Percentiles rank a stretch among this genome's conserved stretches.
Evolutionary conservation across 2,329 filamentous ascomycete species (phyloP).

Genomic region (Fusarium incarnatum): DNA sequence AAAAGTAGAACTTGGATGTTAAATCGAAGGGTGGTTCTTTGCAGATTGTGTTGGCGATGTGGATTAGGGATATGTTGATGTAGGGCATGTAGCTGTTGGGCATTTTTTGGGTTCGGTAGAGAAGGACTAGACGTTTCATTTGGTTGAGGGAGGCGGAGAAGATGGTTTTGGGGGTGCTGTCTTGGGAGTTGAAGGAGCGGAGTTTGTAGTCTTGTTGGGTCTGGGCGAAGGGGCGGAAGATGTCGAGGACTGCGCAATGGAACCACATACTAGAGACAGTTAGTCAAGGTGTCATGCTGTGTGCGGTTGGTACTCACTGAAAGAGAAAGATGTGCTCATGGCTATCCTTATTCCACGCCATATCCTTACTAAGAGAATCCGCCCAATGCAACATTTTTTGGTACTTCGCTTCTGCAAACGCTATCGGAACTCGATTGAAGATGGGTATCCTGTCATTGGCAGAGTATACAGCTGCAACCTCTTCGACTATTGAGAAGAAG

Average conservation of each 20-base stretch:
- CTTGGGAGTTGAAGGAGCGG: neutral
- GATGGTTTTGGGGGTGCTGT: conserved; percentile 1
- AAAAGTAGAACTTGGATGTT: neutral
- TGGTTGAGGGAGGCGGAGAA: conserved; percentile 4
- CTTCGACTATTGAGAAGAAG: neutral
- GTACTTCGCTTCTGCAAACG: conserved; percentile 8
- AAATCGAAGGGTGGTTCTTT: neutral
- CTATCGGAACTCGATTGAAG: neutral
- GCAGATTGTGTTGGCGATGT: conserved; percentile 13
- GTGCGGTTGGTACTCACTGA: neutral
- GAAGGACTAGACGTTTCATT: neutral
- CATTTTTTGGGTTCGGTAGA: neutral
- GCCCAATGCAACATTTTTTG: neutral
- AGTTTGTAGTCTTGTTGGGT: neutral
- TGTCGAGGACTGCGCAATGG: conserved; percentile 3
- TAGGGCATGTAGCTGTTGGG: conserved; percentile 9
- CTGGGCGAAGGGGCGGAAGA: neutral
- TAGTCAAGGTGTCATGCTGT: rapidly evolving
- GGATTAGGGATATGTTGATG: conserved; percentile 5
- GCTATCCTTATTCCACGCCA: neutral
- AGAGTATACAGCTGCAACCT: neutral
- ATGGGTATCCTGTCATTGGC: rapidly evolving
- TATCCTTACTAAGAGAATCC: neutral
- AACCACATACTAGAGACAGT: neutral
- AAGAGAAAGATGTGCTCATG: neutral